phyloP scores from a whole-genome alignment of 805 yeast genomes.

The Suhomyces kilbournensis region DNA sequence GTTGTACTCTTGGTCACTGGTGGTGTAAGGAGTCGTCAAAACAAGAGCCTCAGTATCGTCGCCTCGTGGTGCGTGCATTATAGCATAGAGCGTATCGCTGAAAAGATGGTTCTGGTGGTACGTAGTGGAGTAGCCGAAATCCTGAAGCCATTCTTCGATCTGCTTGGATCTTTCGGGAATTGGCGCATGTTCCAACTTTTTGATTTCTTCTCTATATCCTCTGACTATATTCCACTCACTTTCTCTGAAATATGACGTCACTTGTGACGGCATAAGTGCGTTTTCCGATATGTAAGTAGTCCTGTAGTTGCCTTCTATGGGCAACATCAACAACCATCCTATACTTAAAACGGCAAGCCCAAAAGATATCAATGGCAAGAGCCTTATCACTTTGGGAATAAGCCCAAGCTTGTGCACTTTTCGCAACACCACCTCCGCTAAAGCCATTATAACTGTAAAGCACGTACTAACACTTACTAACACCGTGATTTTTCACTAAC shows the following conservation, averaged over 20 bases:
- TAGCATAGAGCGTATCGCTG: constrained; percentile 62
- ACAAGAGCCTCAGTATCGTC: constrained; percentile 96
- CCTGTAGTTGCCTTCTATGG: constrained; percentile 79
- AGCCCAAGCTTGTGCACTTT: constrained; percentile 39
- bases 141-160: constrained; percentile 59
- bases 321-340: constrained; percentile 56
- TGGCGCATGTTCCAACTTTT: constrained; percentile 31
- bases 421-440: constrained; percentile 40
- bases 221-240: constrained; percentile 90
- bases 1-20: constrained; percentile 61
- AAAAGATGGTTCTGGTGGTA: constrained; percentile 39
- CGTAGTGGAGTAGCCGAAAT: constrained; percentile 67
- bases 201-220: constrained; percentile 69
- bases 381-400: constrained; percentile 32
- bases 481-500: background rate
- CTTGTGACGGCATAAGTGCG: constrained; percentile 97
- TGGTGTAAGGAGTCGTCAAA: constrained; percentile 82
- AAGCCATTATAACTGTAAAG: constrained; percentile 30
- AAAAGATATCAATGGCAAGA: constrained; percentile 33
- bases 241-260: constrained; percentile 85
- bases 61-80: constrained; percentile 89
- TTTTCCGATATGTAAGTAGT: constrained; percentile 89
- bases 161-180: constrained; percentile 40
- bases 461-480: no score
- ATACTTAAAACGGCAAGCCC: constrained; percentile 34